Evolutionary conservation across 2,329 filamentous ascomycete species (phyloP), one percentile per base, ranked within the genome.

Genomic region (Aspergillus oerlinghausenensis): DNA sequence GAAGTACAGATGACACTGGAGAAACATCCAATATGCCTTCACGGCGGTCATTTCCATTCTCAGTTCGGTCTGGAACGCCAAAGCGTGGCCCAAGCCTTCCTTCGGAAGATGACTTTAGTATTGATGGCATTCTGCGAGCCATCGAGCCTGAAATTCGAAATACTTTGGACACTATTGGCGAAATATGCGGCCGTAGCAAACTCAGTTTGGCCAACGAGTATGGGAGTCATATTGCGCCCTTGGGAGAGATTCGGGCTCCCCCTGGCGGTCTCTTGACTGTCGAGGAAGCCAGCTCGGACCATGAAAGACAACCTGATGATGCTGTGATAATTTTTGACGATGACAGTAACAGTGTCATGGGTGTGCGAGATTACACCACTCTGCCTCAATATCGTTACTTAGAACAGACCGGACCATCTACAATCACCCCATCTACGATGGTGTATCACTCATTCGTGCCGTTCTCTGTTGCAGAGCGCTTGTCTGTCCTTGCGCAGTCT

Each of bases 201-300:
- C 73, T 85, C 65, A 85, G 83, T 63, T 71, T 87, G 57, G 83
- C 84, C 9, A 83, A 86, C 64, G 83, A 86, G 66, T 84, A 87
- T 66, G 80, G 79, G 35, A 82, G 83, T 47, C 84, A 87, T 68
- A 77, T 85, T 38, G 84, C 84, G 23, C 84, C 84, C 0, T 73
- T 84, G 54, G 83, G 83, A 42, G 83, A 85, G 67, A 84, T 86
- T 60, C 71, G 72, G 45, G 74, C 72, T 35, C 66, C 71, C 9
- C 54, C 67, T 6, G 62, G 69, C 21, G 68, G 70, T 4, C 64
- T 79, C 5, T 65, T 73, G 45, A 68, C 75, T 1, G 77, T 79
- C 3, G 77, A 78, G 56, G 77, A 79, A 60, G 73, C 71, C 2
- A 74, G 70, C 54, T 67, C 71, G 11, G 73, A 65, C 54, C 71